Conservation (phyloP, 1,139 yeast genomes). For the Geotrichum cucujoidarum region DNA sequence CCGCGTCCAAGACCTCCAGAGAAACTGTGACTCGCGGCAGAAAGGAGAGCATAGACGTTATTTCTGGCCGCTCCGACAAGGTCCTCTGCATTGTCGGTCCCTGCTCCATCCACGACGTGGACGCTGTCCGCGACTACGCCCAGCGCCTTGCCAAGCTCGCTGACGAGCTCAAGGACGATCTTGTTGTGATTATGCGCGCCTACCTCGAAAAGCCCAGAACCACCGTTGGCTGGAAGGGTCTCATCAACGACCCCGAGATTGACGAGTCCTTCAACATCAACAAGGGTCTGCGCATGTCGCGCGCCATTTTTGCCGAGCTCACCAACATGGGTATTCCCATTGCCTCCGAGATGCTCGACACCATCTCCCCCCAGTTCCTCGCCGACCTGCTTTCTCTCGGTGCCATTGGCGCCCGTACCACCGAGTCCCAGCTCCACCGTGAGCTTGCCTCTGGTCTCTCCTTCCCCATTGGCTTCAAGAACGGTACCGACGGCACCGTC, state of each 20-base stretch:
- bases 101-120: slow-evolving; percentile 91
- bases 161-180: slow-evolving; percentile 65
- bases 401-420: slow-evolving; percentile 98
- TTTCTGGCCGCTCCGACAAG: slow-evolving; percentile 72
- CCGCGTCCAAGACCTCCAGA: slow-evolving; percentile 56
- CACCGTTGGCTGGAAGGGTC: slow-evolving; percentile 98
- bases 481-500: slow-evolving; percentile 94
- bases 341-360: slow-evolving; percentile 96
- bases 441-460: slow-evolving; percentile 94
- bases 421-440: slow-evolving; percentile 96
- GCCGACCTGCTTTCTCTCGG: slow-evolving; percentile 90
- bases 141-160: slow-evolving; percentile 58
- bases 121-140: slow-evolving; percentile 86
- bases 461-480: slow-evolving; percentile 97
- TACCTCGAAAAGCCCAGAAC: slow-evolving; percentile 98
- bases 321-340: slow-evolving; percentile 72
- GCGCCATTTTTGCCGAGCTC: slow-evolving; percentile 79
- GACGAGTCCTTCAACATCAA: slow-evolving; percentile 90
- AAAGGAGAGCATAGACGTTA: slow-evolving; percentile 64
- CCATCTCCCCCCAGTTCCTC: slow-evolving; percentile 92
- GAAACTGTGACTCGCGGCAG: slow-evolving; percentile 75
- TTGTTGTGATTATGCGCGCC: slow-evolving; percentile 88
- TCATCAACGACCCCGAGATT: slow-evolving; percentile 93
- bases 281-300: slow-evolving; percentile 84
- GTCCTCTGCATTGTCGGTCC: slow-evolving; percentile 86